phyloP scores from a whole-genome alignment of 2,329 filamentous ascomycete species.

The Knufia petricola region DNA sequence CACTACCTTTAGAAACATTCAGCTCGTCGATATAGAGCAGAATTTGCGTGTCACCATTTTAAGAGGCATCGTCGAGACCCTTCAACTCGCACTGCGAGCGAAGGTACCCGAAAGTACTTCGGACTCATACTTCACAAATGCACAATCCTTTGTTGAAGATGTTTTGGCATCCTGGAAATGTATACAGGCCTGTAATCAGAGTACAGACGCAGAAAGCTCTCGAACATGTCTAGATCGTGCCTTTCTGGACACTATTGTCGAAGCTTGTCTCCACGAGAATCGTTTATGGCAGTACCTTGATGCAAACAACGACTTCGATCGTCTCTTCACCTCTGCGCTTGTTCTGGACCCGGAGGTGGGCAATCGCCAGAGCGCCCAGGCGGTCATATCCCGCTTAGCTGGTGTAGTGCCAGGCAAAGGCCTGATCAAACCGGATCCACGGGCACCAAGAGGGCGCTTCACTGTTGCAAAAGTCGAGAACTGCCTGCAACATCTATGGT shows the following conservation, averaged over 20 bases:
- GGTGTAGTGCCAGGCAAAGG: slow-evolving; percentile 24
- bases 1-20: slow-evolving; percentile 50
- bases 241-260: slow-evolving; percentile 38
- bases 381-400: slow-evolving; percentile 32
- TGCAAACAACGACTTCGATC: slow-evolving; percentile 10
- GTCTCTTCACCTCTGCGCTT: slow-evolving; percentile 15
- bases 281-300: slow-evolving; percentile 34
- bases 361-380: slow-evolving; percentile 32
- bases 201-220: background rate
- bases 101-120: slow-evolving; percentile 24
- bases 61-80: slow-evolving; percentile 47
- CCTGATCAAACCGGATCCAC: slow-evolving; percentile 17
- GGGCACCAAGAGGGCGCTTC: slow-evolving; percentile 20
- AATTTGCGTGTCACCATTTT: slow-evolving; percentile 43
- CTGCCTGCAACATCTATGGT: slow-evolving; percentile 37
- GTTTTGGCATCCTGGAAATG: slow-evolving; percentile 2
- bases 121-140: slow-evolving; percentile 27
- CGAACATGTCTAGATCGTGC: slow-evolving; percentile 16
- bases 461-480: slow-evolving; percentile 18
- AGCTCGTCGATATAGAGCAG: slow-evolving; percentile 40
- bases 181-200: background rate
- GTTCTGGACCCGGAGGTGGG: slow-evolving; percentile 27
- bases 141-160: slow-evolving; percentile 14
- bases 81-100: slow-evolving; percentile 49
- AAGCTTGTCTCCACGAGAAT: slow-evolving; percentile 39